Percentiles rank a stretch among this genome's conserved stretches.
Evolutionary conservation across 2,329 filamentous ascomycete genomes (phyloP).

Genomic region (Exophiala xenobiotica): DNA sequence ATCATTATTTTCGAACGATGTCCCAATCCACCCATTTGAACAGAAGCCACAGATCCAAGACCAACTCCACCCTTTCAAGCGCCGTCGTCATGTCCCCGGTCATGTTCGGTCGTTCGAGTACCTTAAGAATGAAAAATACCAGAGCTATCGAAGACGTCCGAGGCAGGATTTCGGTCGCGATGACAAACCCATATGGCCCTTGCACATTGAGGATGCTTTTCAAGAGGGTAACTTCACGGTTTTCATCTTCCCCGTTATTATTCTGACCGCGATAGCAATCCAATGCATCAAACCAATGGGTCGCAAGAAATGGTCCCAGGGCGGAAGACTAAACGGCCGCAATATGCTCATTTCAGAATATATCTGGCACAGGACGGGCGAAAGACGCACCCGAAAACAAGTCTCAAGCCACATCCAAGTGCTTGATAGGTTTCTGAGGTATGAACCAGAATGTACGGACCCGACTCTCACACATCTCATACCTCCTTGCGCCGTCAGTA

Average conservation of each 20-base stretch:
- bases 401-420: conserved; percentile 66
- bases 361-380: conserved; percentile 56
- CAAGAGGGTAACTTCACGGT: conserved; percentile 43
- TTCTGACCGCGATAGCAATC: conserved; percentile 42
- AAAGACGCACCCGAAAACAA: conserved; percentile 56
- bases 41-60: conserved; percentile 2
- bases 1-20: conserved; percentile 30
- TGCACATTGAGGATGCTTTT: conserved; percentile 49
- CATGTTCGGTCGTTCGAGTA: conserved; percentile 14
- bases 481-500: neutral
- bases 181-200: conserved; percentile 47
- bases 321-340: conserved; percentile 56
- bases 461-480: neutral
- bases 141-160: conserved; percentile 45
- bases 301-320: conserved; percentile 52
- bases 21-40: conserved; percentile 9
- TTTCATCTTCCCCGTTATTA: conserved; percentile 5
- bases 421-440: conserved; percentile 55
- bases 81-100: conserved; percentile 5
- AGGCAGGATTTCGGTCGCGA: conserved; percentile 45
- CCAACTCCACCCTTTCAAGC: conserved; percentile 6
- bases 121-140: conserved; percentile 38
- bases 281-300: conserved; percentile 59
- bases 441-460: conserved; percentile 53
- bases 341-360: conserved; percentile 63